Percentiles rank a stretch among this genome's conserved stretches.
phyloP scores from a whole-genome alignment of 2,329 filamentous ascomycete genomes.

The Coleophoma cylindrospora region DNA sequence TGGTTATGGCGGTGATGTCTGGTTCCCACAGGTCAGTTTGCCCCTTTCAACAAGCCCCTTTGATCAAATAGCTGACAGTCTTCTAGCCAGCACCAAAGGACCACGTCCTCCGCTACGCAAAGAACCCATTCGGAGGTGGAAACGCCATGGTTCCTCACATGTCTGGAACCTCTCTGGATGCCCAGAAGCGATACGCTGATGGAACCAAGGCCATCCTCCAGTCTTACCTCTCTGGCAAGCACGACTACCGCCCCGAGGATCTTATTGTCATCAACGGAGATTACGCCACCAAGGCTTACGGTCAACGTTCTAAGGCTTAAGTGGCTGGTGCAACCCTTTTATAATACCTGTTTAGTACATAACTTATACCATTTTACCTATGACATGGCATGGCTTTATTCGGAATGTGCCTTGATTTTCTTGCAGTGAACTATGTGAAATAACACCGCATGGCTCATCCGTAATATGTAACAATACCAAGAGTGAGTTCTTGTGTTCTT shows the following conservation, averaged over 20 bases:
- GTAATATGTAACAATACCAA: too few species aligned
- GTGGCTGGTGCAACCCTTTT: not conserved
- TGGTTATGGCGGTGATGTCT: constrained; percentile 85
- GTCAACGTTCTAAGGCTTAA: constrained; percentile 19
- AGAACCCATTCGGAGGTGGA: constrained; percentile 93
- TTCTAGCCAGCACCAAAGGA: constrained; percentile 75
- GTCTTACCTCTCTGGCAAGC: constrained; percentile 80
- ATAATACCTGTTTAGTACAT: not conserved
- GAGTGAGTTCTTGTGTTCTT: too few species aligned
- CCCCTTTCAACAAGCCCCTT: too few species aligned
- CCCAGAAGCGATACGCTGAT: constrained; percentile 85
- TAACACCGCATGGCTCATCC: too few species aligned
- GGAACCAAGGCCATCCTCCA: constrained; percentile 87
- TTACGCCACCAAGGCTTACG: constrained; percentile 77
- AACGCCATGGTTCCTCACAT: constrained; percentile 99
- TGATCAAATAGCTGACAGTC: too few species aligned
- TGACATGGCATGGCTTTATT: not conserved
- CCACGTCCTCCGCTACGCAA: constrained; percentile 85
- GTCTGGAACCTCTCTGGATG: constrained; percentile 97
- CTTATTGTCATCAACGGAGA: constrained; percentile 86
- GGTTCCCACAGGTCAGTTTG: constrained; percentile 65
- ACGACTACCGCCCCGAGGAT: constrained; percentile 87
- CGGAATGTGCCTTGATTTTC: too few species aligned
- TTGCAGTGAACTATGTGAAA: too few species aligned
- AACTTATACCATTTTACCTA: not conserved